phyloP scores from a whole-genome alignment of 257 asterid species.

The Fraxinus quadrangulata region DNA sequence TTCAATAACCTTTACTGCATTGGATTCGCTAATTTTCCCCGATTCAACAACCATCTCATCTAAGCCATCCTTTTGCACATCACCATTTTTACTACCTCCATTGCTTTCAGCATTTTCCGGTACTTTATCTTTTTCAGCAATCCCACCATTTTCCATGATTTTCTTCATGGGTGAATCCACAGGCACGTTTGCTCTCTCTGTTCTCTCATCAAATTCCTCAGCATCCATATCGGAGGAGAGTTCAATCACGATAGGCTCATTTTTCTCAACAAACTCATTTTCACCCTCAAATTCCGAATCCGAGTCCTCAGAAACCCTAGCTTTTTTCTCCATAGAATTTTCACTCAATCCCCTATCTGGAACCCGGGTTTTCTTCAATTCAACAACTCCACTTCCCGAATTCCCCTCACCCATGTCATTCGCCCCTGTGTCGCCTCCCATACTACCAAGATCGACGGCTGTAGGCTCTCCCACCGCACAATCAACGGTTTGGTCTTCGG shows the following conservation, averaged over 20 bases:
- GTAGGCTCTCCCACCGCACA: constrained; percentile 9
- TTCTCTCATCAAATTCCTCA: constrained; percentile 15
- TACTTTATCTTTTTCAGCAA: constrained; percentile 11
- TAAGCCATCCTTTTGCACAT: constrained; percentile 3
- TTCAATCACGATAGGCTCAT: constrained; percentile 24
- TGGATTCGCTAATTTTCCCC: not conserved
- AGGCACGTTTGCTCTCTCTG: not conserved
- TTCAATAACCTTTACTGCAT: not conserved
- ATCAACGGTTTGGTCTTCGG: constrained; percentile 35
- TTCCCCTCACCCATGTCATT: constrained; percentile 13
- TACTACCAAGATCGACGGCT: not conserved
- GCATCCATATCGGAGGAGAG: constrained; percentile 22
- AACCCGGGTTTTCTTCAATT: constrained; percentile 26
- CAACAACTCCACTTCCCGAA: not conserved
- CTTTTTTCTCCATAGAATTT: constrained; percentile 11
- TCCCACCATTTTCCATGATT: not conserved
- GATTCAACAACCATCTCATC: constrained; percentile 14
- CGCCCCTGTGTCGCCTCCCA: not conserved
- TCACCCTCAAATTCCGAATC: constrained; percentile 18
- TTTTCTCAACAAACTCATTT: constrained; percentile 23
- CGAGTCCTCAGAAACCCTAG: constrained; percentile 22
- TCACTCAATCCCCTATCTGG: constrained; percentile 18
- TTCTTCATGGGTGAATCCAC: constrained; percentile 15
- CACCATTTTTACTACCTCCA: constrained; percentile 10
- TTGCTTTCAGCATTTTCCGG: not conserved